Evolutionary conservation across 139 green algal species (phyloP), one percentile per base, ranked within the genome.

Genomic region (Astrephomene gubernaculifera): DNA sequence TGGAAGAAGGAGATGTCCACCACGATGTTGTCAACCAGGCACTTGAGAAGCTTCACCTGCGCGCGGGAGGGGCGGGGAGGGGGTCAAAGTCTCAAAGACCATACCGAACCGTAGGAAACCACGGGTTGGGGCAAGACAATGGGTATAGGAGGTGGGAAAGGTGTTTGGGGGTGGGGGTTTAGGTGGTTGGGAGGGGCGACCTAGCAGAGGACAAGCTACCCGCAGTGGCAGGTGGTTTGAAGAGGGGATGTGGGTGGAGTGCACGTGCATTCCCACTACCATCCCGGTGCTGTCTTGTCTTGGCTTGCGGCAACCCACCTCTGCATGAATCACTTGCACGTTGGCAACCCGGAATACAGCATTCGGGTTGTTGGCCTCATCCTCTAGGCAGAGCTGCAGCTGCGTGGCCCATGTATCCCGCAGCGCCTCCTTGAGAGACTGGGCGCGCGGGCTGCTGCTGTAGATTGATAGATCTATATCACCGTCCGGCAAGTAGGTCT

Each of bases 1-100:
- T 98, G 94, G 79, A 98, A 97, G 88, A 97, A 98, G 5, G 95
- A 98, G 19, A 99, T 94, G 87, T 99, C 97, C n/a, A 99, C 97
- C 19, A 99, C 94, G 44, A 99, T 96, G 88, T 97, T 96, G 83
- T 97, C 94, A 36, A 99, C 95, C 68, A 98, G 81, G 86, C 94
- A 99, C 90, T 99, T 99, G 36, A 99, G 88, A 63, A 99, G 92
- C 81, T 97, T 97, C 57, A 98, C 94, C 94, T 97, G 63, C 39
- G 79, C 31, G 36, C 35, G 24, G 36, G 67, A 39, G 39, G 38
- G 63, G 39, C 10, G n/a, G 61, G 27, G 29, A 41, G 27, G 61
- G 61, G 61, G n/a, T 57, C 12, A n/a, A n/a, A n/a, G n/a, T n/a
- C n/a, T n/a, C n/a, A n/a, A n/a, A n/a, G n/a, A n/a, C n/a, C n/a